Percentiles rank a stretch among this genome's conserved stretches.
These are phyloP conservation scores for Pseudoscleropodium purum DNA, from an alignment of 225 moss, liverwort and hornwort species.

Conservation along the genomic window DNA sequence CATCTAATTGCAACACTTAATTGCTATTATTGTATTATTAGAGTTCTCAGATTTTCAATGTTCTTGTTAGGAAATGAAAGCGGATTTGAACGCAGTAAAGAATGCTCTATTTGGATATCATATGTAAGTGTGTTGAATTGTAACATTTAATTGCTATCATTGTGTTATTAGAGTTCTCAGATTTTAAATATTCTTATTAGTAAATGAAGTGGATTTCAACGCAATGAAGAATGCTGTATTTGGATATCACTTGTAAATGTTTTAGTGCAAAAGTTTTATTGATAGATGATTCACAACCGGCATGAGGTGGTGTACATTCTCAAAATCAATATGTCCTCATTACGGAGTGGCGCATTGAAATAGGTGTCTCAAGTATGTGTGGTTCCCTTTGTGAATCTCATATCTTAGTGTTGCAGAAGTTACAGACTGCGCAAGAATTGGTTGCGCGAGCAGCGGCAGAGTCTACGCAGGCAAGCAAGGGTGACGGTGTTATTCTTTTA, in stretches of 20 bases:
- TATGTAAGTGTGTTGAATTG: background rate
- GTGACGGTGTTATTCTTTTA: conserved; percentile 7
- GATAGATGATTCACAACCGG: background rate
- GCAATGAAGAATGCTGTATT: background rate
- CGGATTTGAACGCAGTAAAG: background rate
- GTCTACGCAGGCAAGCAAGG: background rate
- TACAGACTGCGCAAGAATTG: background rate
- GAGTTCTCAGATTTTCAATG: background rate
- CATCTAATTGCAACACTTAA: background rate
- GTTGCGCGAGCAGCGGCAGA: background rate
- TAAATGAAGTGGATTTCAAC: background rate
- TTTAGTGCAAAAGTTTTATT: background rate
- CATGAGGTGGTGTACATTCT: background rate
- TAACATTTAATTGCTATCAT: background rate
- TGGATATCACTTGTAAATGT: background rate
- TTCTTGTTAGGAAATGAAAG: background rate
- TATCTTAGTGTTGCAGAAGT: background rate
- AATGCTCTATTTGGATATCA: background rate
- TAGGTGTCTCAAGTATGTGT: background rate
- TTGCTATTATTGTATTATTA: background rate
- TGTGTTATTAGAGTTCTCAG: background rate
- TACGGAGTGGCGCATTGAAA: background rate
- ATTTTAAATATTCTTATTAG: background rate
- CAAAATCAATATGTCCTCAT: background rate
- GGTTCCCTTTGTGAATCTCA: background rate